Evolutionary conservation across 1,139 yeast species (phyloP), one percentile per base, ranked within the genome.

Genomic region (Blastobotrys raffinosifermentans): DNA sequence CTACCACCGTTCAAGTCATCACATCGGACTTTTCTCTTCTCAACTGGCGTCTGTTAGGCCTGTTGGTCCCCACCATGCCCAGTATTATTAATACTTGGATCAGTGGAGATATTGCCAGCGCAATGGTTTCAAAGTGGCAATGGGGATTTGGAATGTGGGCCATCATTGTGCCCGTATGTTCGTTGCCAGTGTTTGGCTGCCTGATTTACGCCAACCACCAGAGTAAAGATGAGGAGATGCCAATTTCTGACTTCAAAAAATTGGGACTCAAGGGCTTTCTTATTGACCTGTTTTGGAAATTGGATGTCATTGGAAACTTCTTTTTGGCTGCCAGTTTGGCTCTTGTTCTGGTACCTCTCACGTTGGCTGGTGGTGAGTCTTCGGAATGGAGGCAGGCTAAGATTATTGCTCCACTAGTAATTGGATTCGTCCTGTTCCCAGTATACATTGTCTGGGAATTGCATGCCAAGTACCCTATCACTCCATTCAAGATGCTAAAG

Each of bases 71-170:
- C 17, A 75, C 83, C 6, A 63, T 74, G 49, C 89, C 91, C 2
- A 76, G 70, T 47, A 73, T 81, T 48, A 77, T 82, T 57, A 81
- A 79, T 54, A 78, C 89, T 9, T 82, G 91, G 91, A 69, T 80
- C 38, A 61, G 78, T 18, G 89, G 86, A 52, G 65, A 76, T 47
- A 63, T 80, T 32, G 62, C 73, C 5, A 45, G 54, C 6, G 66
- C 60, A 8, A 55, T 63, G 25, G 67, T 34, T 30, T 19, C 26
- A 27, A 52, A 65, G 29, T 80, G 91, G 91, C 69, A 73, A 23
- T 81, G 80, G 75, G 78, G 79, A 49, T 77, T 80, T 49, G 87
- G 81, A 29, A 80, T 81, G 73, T 82, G 83, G 83, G 86, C 87
- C 1, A 77, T 79, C 51, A 78, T 81, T 44, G 70, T 77, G 64